A percentile compares a stretch with the other conserved stretches of the same genome.
Evolutionary conservation across 306 rosid genomes (phyloP).

Genomic region (Argentina anserina): DNA sequence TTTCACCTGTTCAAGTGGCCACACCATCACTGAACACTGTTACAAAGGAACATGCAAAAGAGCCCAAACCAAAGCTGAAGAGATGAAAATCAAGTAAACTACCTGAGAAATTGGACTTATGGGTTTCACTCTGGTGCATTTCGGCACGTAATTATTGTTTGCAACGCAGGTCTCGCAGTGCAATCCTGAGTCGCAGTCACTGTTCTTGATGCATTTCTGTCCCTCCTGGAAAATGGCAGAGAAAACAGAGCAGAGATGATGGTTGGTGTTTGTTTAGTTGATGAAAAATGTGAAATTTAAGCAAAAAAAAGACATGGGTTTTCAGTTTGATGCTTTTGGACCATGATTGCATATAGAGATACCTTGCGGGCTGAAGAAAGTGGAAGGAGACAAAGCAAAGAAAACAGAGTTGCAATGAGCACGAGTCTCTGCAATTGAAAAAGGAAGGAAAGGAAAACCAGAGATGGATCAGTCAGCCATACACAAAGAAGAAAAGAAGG

Average conservation of each 20-base stretch:
- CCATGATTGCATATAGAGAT: background rate
- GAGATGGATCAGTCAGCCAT: background rate
- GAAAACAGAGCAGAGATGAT: background rate
- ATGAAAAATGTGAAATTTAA: background rate
- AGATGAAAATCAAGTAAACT: background rate
- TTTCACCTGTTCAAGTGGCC: constrained; percentile 45
- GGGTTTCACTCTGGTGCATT: constrained; percentile 81
- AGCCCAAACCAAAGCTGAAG: background rate
- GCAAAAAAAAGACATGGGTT: background rate
- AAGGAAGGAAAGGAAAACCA: too few species aligned
- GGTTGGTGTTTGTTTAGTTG: background rate
- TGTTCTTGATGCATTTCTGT: constrained; percentile 42
- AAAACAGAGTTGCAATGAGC: constrained; percentile 29
- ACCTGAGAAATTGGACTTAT: constrained; percentile 61
- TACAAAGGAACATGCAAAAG: background rate
- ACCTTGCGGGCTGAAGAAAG: constrained; percentile 68
- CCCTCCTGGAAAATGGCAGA: constrained; percentile 55
- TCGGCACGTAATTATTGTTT: constrained; percentile 57
- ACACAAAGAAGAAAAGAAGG: constrained; percentile 13
- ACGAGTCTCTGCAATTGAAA: constrained; percentile 36
- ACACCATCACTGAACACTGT: background rate
- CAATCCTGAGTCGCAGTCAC: constrained; percentile 60
- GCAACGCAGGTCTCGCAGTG: constrained; percentile 89
- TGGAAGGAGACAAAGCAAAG: constrained; percentile 32
- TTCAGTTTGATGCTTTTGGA: background rate